These are phyloP conservation scores for Kregervanrija fluxuum DNA, from an alignment of 805 yeast species.

Conservation along the genomic window DNA sequence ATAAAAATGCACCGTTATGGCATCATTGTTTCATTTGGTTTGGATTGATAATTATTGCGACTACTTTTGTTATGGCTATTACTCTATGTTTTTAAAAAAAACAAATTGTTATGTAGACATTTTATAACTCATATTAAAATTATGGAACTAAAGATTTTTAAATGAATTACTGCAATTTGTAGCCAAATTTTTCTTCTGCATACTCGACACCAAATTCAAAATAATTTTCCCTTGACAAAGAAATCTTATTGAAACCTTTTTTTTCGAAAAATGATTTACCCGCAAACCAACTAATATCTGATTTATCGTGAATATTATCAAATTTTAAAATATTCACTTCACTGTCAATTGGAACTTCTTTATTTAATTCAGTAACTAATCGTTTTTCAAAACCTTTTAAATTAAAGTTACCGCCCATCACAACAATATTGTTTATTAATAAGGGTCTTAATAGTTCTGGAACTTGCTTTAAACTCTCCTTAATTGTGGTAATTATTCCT, in stretches of 20 bases:
- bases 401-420: conserved; percentile 78
- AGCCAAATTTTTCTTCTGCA: conserved; percentile 27
- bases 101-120: background rate
- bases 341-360: conserved; percentile 69
- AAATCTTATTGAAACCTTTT: conserved; percentile 40
- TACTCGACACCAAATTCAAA: conserved; percentile 69
- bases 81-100: conserved; percentile 12
- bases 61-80: conserved; percentile 37
- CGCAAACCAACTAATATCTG: conserved; percentile 44
- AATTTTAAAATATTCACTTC: conserved; percentile 41
- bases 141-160: background rate
- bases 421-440: conserved; percentile 67
- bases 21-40: conserved; percentile 39
- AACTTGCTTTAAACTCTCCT: conserved; percentile 58
- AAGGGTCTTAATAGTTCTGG: conserved; percentile 74
- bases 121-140: background rate
- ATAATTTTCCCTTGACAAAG: conserved; percentile 73
- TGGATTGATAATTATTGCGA: conserved; percentile 31
- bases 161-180: conserved; percentile 8
- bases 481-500: conserved; percentile 66
- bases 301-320: conserved; percentile 29
- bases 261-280: conserved; percentile 42
- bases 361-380: conserved; percentile 50
- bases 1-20: conserved; percentile 30
- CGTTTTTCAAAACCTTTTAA: conserved; percentile 62